A percentile compares a stretch with the other conserved stretches of the same genome.
phyloP scores from a whole-genome alignment of 2,329 filamentous ascomycete genomes.

The Orbilia blumenaviensis region DNA sequence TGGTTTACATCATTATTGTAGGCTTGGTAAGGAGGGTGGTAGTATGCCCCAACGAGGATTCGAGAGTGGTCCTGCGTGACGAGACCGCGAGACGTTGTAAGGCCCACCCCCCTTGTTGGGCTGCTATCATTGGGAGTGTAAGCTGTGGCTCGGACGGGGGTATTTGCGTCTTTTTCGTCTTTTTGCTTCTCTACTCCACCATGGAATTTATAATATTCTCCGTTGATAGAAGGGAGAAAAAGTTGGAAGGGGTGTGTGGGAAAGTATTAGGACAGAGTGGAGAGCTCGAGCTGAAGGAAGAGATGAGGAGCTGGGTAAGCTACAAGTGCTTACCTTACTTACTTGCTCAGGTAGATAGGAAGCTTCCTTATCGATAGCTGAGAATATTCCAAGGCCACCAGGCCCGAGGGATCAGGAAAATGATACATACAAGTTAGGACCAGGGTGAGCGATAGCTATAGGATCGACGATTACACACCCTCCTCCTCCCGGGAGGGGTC shows the following conservation, averaged over 20 bases:
- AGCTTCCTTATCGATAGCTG: slow-evolving; percentile 30
- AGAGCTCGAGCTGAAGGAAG: too few relatives aligned
- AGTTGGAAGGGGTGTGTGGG: background rate
- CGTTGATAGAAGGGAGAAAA: background rate
- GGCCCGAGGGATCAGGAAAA: background rate
- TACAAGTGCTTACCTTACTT: too few relatives aligned
- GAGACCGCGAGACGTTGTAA: slow-evolving; percentile 50
- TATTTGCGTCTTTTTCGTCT: background rate
- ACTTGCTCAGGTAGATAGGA: background rate
- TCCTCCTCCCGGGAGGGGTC: background rate
- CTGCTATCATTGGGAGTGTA: background rate
- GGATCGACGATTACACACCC: slow-evolving; percentile 42
- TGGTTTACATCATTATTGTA: slow-evolving; percentile 2
- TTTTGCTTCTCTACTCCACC: background rate
- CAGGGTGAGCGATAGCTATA: slow-evolving; percentile 29
- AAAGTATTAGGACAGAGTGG: background rate
- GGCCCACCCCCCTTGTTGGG: slow-evolving; percentile 22
- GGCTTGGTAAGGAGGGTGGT: slow-evolving; percentile 22
- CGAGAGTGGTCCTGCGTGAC: slow-evolving; percentile 47
- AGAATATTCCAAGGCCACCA: slow-evolving; percentile 11
- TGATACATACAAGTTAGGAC: background rate
- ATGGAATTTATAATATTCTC: background rate
- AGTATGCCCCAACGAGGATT: slow-evolving; percentile 26
- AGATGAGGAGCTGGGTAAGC: background rate
- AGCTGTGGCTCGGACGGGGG: background rate